Evolutionary conservation across 352 stramenopile genomes (phyloP).

Genomic region (Phytophthora kernoviae): DNA sequence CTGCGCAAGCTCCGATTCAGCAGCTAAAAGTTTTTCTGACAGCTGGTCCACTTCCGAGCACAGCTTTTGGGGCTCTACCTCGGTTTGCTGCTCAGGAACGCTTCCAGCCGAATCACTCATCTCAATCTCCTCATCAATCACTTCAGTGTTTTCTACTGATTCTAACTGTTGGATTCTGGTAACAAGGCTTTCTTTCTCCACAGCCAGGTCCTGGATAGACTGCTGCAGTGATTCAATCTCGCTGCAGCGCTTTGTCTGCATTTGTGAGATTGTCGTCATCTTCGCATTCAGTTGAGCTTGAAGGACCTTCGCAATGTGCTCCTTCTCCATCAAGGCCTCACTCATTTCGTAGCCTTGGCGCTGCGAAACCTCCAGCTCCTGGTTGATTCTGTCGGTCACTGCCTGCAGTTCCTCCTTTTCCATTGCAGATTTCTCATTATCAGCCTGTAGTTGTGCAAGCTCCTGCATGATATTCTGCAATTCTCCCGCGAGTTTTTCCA

Average conservation of each 20-base stretch:
- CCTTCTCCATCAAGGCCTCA: conserved; percentile 39
- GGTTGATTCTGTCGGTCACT: conserved; percentile 36
- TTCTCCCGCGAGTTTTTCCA: conserved; percentile 31
- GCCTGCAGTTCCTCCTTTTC: conserved; percentile 41
- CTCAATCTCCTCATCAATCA: conserved; percentile 3
- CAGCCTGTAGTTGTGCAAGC: conserved; percentile 33
- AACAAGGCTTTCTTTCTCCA: conserved; percentile 33
- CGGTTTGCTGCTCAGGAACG: conserved; percentile 1
- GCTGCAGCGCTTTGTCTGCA: conserved; percentile 31
- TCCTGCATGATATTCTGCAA: conserved; percentile 49
- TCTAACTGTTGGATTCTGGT: conserved; percentile 27
- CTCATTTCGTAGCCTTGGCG: conserved; percentile 43
- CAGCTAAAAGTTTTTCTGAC: conserved; percentile 12
- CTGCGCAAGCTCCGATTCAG: conserved; percentile 16
- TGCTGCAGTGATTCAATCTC: conserved; percentile 40
- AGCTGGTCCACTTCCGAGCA: conserved; percentile 14
- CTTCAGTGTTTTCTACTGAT: conserved; percentile 22
- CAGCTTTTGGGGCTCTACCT: conserved; percentile 7
- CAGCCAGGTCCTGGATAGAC: conserved; percentile 31
- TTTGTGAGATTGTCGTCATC: conserved; percentile 47
- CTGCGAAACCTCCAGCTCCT: conserved; percentile 37
- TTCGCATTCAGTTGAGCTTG: conserved; percentile 53
- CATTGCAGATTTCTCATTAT: conserved; percentile 33
- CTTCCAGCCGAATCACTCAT: conserved; percentile 7
- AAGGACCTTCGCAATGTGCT: conserved; percentile 46